Percentiles rank a stretch among this genome's conserved stretches.
phyloP scores from a whole-genome alignment of 2,329 filamentous ascomycete genomes.

The Daldinia eschscholtzii region DNA sequence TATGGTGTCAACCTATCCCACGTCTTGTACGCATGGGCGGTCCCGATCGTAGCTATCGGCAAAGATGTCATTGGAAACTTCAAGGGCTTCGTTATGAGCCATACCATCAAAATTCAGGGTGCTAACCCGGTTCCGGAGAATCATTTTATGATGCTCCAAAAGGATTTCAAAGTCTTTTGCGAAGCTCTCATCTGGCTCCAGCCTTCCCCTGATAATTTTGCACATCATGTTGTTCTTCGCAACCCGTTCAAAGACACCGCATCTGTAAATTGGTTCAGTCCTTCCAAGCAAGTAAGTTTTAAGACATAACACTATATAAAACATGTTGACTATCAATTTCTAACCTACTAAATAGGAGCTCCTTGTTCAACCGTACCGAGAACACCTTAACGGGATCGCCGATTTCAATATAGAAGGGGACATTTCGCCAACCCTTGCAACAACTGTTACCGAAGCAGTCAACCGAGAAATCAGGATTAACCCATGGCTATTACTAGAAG shows the following conservation, averaged over 20 bases:
- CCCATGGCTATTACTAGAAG: not conserved
- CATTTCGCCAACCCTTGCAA: not conserved
- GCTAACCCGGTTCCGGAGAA: not conserved
- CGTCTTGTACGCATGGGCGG: not conserved
- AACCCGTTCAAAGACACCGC: not conserved
- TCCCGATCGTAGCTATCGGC: conserved; percentile 9
- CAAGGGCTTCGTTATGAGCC: not conserved
- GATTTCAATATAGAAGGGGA: not conserved
- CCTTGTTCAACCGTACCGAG: not conserved
- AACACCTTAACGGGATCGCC: not conserved
- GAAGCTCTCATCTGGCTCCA: not conserved
- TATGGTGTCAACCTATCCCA: not conserved
- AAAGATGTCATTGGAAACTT: not conserved
- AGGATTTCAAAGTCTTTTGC: not conserved
- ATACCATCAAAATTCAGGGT: not conserved
- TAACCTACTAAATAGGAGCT: not conserved
- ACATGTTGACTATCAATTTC: not conserved
- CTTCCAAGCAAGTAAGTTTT: not conserved
- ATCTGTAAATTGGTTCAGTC: not conserved
- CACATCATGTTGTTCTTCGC: not conserved
- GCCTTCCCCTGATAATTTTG: not conserved
- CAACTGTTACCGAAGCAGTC: not conserved
- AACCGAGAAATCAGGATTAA: not conserved
- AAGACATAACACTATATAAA: not conserved
- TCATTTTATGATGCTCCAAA: not conserved